Conservation (phyloP, 192 early-diverging fungal species). For the Entomortierella beljakovae region DNA sequence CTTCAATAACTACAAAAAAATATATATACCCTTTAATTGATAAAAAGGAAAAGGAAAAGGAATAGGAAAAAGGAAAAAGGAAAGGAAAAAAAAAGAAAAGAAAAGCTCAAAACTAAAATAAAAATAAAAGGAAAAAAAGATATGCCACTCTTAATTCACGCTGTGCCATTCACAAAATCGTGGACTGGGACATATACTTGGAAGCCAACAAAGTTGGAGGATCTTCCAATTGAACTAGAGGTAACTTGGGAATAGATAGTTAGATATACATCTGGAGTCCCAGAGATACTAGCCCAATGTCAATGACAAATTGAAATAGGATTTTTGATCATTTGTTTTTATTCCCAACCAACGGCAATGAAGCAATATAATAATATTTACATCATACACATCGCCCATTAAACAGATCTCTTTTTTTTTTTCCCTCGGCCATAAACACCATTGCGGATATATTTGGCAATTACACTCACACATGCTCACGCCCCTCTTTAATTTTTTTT, state of each 20-base stretch:
- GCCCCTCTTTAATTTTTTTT: background rate
- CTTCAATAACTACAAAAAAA: no score
- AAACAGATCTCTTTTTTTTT: no score
- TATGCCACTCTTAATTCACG: constrained; percentile 30
- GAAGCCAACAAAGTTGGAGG: constrained; percentile 14
- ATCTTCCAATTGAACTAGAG: constrained; percentile 27
- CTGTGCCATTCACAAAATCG: constrained; percentile 23
- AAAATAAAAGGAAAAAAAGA: background rate
- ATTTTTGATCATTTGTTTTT: background rate
- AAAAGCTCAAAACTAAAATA: no score
- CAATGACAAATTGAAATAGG: background rate
- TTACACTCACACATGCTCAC: background rate
- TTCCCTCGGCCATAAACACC: no score
- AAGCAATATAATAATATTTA: no score
- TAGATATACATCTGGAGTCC: background rate
- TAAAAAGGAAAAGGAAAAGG: no score
- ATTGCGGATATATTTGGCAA: background rate
- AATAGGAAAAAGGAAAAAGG: no score
- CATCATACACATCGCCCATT: no score
- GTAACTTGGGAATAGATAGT: background rate
- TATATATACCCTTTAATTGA: no score
- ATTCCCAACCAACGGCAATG: background rate
- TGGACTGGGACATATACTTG: constrained; percentile 22
- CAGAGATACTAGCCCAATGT: background rate
- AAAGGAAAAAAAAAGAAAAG: background rate